Base-by-base conservation (phyloP, 306 rosid species). In the Casuarina equisetifolia region DNA sequence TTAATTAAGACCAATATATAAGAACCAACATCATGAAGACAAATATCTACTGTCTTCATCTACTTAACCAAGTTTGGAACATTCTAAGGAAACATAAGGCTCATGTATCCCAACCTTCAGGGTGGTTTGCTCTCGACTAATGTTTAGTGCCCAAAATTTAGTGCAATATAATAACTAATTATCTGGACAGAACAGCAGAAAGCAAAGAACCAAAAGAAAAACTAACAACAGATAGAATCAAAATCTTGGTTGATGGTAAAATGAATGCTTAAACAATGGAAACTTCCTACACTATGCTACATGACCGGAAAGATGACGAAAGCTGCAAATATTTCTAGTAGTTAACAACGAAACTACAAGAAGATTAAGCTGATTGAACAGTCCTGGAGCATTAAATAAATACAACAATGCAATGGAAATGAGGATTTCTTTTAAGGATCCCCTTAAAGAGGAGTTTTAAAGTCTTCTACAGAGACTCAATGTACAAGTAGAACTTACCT, bases 401-500 rank as follows among this genome's bases (percentile, higher is more conserved):
- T 67, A 75, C 77, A 71, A 86, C 80, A 61, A 35, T 38, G 77
- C 67, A 84, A 84, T 73, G 74, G 83, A 63, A 68, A 87, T 84
- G 74, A 76, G 88, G 82, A 81, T 75, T 72, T 55, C 32, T 25
- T 57, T 73, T 44, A 78, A 70, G 80, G 58, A 67, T 53, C 45
- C 59, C 86, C 80, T 82, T 39, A 15, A 82, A 51, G 69, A 76
- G 79, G 82, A 75, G 78, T 76, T 82, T 73, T 3, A 70, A 25
- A 80, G 83, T 84, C 83, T 85, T 79, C 76, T 76, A 78, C 77
- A 89, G 84, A 85, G 85, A 77, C 85, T 84, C 82, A 83, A 90
- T 88, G 89, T 90, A 88, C 91, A 78, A 72, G 76, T 69, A 79
- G 45, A 88, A 73, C 86, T 90, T 82, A 81, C 77, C 88, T 90